Percentiles rank a stretch among this genome's conserved stretches.
Evolutionary conservation across 148 eudicot species (phyloP).

Genomic region (Camellia sinensis): DNA sequence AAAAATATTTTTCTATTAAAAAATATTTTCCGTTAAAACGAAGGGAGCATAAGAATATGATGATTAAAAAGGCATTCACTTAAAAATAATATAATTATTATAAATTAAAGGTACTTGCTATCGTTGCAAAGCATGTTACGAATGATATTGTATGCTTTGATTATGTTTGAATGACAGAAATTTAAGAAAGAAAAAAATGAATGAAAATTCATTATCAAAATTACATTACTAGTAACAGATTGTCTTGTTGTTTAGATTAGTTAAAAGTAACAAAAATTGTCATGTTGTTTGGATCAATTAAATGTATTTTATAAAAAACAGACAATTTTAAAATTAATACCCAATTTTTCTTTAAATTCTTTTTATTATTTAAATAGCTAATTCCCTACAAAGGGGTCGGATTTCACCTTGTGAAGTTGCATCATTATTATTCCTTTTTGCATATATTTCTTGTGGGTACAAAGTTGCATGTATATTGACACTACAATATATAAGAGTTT

Average conservation of each 20-base stretch:
- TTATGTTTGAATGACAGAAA: background rate
- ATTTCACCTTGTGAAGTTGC: background rate
- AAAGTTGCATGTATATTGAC: background rate
- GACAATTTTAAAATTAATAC: background rate
- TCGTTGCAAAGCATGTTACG: background rate
- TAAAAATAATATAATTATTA: background rate
- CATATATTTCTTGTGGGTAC: background rate
- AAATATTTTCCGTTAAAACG: too few relatives aligned
- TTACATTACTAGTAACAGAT: background rate
- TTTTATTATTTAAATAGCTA: background rate
- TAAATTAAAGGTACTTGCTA: background rate
- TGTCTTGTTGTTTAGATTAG: background rate
- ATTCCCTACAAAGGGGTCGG: background rate
- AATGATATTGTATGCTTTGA: background rate
- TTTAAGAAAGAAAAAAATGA: background rate
- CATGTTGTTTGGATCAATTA: background rate
- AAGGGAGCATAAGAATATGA: too few relatives aligned
- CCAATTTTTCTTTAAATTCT: background rate
- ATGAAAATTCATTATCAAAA: background rate
- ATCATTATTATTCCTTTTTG: background rate
- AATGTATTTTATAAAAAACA: background rate
- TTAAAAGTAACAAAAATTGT: background rate
- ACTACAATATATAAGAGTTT: background rate
- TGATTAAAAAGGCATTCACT: background rate
- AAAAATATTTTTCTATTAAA: too few relatives aligned